Evolutionary conservation across 176 grass and related monocot species (phyloP).

Genomic region (Aegilops speltoides): DNA sequence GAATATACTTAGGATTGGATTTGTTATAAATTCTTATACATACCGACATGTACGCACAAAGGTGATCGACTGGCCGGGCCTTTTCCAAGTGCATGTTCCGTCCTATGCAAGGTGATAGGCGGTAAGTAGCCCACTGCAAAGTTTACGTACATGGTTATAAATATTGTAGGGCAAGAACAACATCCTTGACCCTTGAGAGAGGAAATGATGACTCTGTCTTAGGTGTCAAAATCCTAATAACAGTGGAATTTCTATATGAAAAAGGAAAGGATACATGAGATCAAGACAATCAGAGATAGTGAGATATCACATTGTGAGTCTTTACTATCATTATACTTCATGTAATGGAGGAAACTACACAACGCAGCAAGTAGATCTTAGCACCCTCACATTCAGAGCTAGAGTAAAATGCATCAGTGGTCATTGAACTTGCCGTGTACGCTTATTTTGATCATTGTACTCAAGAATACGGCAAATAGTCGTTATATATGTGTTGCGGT

Average conservation of each 20-base stretch:
- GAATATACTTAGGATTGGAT: not conserved
- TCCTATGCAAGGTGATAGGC: constrained; percentile 42
- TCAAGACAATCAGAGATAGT: not conserved
- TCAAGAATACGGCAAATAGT: too few species aligned
- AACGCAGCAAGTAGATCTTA: too few species aligned
- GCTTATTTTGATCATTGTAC: too few species aligned
- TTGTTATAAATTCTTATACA: not conserved
- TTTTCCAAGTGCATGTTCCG: too few species aligned
- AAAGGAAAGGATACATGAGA: not conserved
- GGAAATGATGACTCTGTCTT: constrained; percentile 92
- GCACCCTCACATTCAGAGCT: too few species aligned
- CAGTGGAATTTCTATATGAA: constrained; percentile 45
- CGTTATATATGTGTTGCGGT: too few species aligned
- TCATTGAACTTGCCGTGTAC: too few species aligned
- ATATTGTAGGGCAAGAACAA: constrained; percentile 8
- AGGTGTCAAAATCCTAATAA: constrained; percentile 60
- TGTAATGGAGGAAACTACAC: too few species aligned
- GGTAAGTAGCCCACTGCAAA: constrained; percentile 16
- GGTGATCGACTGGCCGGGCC: constrained; percentile 56
- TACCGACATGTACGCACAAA: constrained; percentile 63
- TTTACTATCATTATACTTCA: too few species aligned
- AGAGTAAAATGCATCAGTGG: too few species aligned
- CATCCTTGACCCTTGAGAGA: constrained; percentile 83
- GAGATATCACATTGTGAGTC: not conserved
- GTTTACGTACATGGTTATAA: constrained; percentile 7